Percentiles rank a stretch among this genome's conserved stretches.
Evolutionary conservation across 768 basidiomycete genomes (phyloP).

Genomic region (Baorangia bicolor): DNA sequence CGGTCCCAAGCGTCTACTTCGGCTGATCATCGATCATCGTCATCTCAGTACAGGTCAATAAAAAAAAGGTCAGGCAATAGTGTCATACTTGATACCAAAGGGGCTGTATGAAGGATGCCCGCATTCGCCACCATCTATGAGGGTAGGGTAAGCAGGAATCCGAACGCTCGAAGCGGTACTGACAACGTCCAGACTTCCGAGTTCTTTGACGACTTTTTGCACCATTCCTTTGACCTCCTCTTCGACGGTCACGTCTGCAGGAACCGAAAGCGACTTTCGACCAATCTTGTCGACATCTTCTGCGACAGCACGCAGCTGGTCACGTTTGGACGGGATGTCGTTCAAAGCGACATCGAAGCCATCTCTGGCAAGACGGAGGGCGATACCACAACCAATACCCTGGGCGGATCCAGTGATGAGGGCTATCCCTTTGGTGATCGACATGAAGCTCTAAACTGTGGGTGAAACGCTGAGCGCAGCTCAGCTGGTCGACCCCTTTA

Average conservation of each 20-base stretch:
- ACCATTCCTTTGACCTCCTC: conserved; percentile 4
- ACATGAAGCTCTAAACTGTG: neutral
- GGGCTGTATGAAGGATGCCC: neutral
- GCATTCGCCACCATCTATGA: conserved; percentile 16
- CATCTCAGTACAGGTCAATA: neutral
- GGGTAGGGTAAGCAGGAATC: no score
- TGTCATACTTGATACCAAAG: conserved; percentile 3
- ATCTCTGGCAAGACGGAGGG: conserved; percentile 17
- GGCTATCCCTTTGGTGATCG: conserved; percentile 26
- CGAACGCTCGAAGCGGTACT: neutral
- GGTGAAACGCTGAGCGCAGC: neutral
- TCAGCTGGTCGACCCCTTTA: neutral
- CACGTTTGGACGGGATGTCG: conserved; percentile 20
- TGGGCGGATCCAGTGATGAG: conserved; percentile 31
- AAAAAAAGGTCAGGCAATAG: no score
- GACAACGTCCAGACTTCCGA: conserved; percentile 6
- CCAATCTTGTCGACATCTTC: conserved; percentile 8
- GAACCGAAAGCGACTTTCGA: conserved; percentile 12
- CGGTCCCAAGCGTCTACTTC: neutral
- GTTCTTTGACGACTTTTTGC: neutral
- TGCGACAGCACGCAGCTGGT: conserved; percentile 5
- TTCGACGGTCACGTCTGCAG: conserved; percentile 11
- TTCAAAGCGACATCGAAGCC: conserved; percentile 30
- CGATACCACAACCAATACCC: conserved; percentile 24
- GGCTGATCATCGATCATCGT: neutral